Conservation (phyloP, 129 eudicot species). For the Apium graveolens region DNA sequence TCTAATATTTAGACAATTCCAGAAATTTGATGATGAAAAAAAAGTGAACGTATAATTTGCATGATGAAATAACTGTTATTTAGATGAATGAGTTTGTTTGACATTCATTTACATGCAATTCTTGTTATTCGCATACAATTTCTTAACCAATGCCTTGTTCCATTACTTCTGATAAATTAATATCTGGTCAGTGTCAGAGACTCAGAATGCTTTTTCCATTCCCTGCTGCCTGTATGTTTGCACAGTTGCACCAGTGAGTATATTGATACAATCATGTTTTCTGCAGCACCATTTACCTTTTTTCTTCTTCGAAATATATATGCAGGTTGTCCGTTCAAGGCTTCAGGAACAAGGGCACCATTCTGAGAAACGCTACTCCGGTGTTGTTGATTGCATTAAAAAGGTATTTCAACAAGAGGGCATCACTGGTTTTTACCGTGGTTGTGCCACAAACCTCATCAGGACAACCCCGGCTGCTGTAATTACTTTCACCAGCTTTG, state of each 20-base stretch:
- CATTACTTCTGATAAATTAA: neutral
- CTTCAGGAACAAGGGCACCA: conserved; percentile 99
- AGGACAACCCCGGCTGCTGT: conserved; percentile 96
- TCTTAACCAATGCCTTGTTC: neutral
- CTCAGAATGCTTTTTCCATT: neutral
- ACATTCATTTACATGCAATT: neutral
- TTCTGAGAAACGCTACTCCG: conserved; percentile 74
- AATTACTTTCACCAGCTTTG: conserved; percentile 92
- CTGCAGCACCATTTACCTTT: neutral
- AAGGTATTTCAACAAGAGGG: conserved; percentile 72
- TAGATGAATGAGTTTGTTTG: neutral
- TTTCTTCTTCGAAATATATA: neutral
- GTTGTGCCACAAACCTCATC: conserved; percentile 85
- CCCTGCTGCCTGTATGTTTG: neutral
- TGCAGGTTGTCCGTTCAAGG: conserved; percentile 83
- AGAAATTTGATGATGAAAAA: neutral
- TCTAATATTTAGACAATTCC: neutral
- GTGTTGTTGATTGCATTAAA: conserved; percentile 75
- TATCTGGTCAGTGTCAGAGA: conserved; percentile 1
- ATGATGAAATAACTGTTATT: neutral
- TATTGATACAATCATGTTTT: neutral
- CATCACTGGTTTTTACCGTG: conserved; percentile 81
- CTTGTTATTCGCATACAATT: neutral
- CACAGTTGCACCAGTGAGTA: neutral
- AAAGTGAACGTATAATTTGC: neutral